phyloP scores from a whole-genome alignment of 1,284 basidiomycete species.

The Puccinia polysora region DNA sequence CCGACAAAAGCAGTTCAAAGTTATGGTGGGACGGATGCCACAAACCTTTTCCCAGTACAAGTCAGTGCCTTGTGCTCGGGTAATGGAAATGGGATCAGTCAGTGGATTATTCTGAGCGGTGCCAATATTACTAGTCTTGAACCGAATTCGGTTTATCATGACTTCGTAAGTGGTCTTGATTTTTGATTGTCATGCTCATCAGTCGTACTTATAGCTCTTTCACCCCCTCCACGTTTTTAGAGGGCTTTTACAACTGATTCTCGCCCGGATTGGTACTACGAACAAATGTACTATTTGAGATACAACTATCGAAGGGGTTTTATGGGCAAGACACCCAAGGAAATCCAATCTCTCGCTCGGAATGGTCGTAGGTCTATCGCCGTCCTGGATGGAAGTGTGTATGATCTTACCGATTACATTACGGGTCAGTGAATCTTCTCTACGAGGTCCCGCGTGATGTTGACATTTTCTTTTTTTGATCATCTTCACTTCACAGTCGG shows the following conservation, averaged over 20 bases:
- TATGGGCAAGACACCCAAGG: conserved; percentile 75
- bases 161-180: conserved; percentile 45
- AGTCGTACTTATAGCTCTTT: conserved; percentile 53
- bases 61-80: conserved; percentile 92
- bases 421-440: conserved; percentile 54
- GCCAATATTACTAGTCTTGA: conserved; percentile 67
- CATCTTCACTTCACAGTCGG: conserved; percentile 43
- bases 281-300: conserved; percentile 65
- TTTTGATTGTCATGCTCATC: not conserved
- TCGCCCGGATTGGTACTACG: conserved; percentile 95
- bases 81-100: conserved; percentile 70
- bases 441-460: not conserved
- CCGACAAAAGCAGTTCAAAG: conserved; percentile 68
- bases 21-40: conserved; percentile 75
- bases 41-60: conserved; percentile 88
- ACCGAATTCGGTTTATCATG: conserved; percentile 79
- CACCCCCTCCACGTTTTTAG: conserved; percentile 10
- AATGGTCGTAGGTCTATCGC: conserved; percentile 64
- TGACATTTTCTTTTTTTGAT: not conserved
- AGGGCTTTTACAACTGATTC: conserved; percentile 66
- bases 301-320: conserved; percentile 83
- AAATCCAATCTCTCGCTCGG: conserved; percentile 67
- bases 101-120: conserved; percentile 74
- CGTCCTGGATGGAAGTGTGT: conserved; percentile 76
- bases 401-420: conserved; percentile 82